Evolutionary conservation across 1,284 basidiomycete species (phyloP), one percentile per base, ranked within the genome.

Genomic region (Pseudozyma tsukubaensis): DNA sequence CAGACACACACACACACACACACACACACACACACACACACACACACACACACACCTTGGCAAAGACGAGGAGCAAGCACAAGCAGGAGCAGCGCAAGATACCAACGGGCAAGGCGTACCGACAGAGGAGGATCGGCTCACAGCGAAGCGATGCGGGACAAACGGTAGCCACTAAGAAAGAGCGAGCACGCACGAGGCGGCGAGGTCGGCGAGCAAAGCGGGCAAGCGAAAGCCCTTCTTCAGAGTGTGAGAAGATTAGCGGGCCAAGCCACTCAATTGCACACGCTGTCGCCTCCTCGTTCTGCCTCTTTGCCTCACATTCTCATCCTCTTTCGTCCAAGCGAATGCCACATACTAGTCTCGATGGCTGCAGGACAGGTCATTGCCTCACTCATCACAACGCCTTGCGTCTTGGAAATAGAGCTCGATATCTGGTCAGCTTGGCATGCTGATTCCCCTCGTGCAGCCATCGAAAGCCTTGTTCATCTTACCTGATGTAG

Each of bases 391-490:
- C 35, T 51, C 36, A 51, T 36, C 48, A 13, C 48, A 48, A 48
- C 29, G 21, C 45, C 29, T 18, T 9, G n/a, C 32, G 21, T 32
- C 10, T 14, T 48, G 5, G 36, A 50, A 35, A 42, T 14, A n/a
- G 14, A 32, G 47, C 47, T 32, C 34, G 24, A 29, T 36, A 50
- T 34, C 42, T 29, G 2, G 34, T 18, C 49, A 3, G 29, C 24
- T 16, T 48, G 40, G 24, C 43, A n/a, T n/a, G 47, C 45, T 65
- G 62, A 59, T 14, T 42, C 36, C 45, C 34, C 45, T 49, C 37
- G 37, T 58, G 62, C 62, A 64, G 62, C 61, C 54, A 63, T 63
- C 61, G 52, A 18, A 56, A 24, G 7, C 47, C 47, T 13, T 48
- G 13, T 19, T 24, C 4, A 40, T 24, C 19, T 16, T 51, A 18